Evolutionary conservation across 2,329 filamentous ascomycete species (phyloP).

Genomic region (Penicillium janthinellum): DNA sequence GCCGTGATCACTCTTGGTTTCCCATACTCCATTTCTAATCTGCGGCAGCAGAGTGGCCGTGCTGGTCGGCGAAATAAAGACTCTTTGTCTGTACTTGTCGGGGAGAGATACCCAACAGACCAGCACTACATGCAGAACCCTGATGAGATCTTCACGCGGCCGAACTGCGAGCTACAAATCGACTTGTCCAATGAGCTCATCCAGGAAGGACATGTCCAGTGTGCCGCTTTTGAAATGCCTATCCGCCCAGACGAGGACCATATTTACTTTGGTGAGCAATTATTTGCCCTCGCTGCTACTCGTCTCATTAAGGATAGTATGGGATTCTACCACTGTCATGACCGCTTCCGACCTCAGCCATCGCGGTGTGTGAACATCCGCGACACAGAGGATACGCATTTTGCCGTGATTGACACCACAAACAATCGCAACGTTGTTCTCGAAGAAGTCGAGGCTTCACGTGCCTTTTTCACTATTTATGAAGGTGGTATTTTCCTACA

Average conservation of each 20-base stretch:
- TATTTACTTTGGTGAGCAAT: constrained; percentile 75
- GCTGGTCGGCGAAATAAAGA: constrained; percentile 92
- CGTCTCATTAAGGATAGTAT: constrained; percentile 72
- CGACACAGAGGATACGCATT: constrained; percentile 87
- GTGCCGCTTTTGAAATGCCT: constrained; percentile 92
- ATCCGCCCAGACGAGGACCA: constrained; percentile 76
- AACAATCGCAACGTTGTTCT: constrained; percentile 80
- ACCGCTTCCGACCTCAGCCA: constrained; percentile 81
- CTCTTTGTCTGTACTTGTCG: constrained; percentile 84
- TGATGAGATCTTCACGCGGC: constrained; percentile 84
- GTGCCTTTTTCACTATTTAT: constrained; percentile 95
- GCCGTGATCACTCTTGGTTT: constrained; percentile 94
- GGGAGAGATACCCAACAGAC: constrained; percentile 85
- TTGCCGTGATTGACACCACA: constrained; percentile 85
- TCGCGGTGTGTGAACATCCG: constrained; percentile 83
- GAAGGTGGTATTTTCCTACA: constrained; percentile 97
- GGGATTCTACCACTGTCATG: constrained; percentile 88
- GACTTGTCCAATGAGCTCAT: constrained; percentile 91
- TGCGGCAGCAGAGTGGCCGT: constrained; percentile 90
- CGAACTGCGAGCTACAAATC: constrained; percentile 85
- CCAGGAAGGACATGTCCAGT: constrained; percentile 91
- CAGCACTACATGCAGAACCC: constrained; percentile 98
- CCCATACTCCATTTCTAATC: constrained; percentile 90
- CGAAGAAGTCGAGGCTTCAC: constrained; percentile 92
- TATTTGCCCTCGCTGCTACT: constrained; percentile 71